Conservation (phyloP, 257 asterid genomes). For the Penstemon eatonii region DNA sequence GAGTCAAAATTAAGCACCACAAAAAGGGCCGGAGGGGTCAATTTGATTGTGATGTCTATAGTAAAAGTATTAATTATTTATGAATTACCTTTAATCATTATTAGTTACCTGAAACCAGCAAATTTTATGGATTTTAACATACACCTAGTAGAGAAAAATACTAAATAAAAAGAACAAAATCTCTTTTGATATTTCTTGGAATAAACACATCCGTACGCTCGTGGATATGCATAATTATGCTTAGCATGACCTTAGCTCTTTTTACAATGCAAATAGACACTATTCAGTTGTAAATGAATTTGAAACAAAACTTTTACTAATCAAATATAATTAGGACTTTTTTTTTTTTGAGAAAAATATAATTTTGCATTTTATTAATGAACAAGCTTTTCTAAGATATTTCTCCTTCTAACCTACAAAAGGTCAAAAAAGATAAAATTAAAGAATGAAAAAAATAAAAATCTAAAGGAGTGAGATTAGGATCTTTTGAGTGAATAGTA, state of each 20-base stretch:
- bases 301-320: background rate
- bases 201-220: constrained; percentile 48
- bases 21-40: too few relatives aligned
- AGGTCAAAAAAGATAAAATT: background rate
- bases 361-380: background rate
- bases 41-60: too few relatives aligned
- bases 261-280: constrained; percentile 30
- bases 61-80: too few relatives aligned
- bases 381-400: background rate
- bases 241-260: constrained; percentile 34
- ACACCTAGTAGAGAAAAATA: background rate
- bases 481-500: constrained; percentile 43
- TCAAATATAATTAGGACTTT: background rate
- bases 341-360: too few relatives aligned
- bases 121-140: constrained; percentile 16
- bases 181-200: constrained; percentile 39
- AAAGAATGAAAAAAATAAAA: constrained; percentile 6
- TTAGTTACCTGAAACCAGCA: constrained; percentile 24
- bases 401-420: background rate
- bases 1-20: too few relatives aligned
- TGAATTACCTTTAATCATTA: background rate
- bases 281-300: background rate
- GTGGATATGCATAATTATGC: constrained; percentile 41
- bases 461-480: constrained; percentile 26
- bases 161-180: constrained; percentile 16